phyloP scores from a whole-genome alignment of 176 grass and related monocot genomes.

The Saccharum officinarum region DNA sequence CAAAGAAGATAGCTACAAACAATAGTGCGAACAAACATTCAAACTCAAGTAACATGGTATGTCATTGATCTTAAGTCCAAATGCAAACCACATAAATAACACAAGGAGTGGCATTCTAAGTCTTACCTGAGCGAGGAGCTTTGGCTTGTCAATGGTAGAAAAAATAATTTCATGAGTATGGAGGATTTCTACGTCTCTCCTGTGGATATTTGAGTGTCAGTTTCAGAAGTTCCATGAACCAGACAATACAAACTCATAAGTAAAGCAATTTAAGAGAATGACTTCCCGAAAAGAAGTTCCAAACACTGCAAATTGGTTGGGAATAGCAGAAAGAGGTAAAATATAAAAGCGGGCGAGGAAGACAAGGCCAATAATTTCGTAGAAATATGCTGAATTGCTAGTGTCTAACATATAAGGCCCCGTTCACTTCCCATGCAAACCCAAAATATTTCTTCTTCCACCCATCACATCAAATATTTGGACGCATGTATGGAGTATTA shows the following conservation, averaged over 20 bases:
- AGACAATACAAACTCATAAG: constrained; percentile 7
- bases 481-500: too few relatives aligned
- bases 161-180: constrained; percentile 93
- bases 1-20: constrained; percentile 73
- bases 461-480: too few relatives aligned
- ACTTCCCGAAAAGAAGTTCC: constrained; percentile 8
- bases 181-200: constrained; percentile 42
- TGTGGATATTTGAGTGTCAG: constrained; percentile 37
- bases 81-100: neutral
- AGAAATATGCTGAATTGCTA: neutral
- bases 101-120: neutral
- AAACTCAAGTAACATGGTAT: constrained; percentile 23
- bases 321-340: neutral
- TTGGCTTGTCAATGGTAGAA: constrained; percentile 87
- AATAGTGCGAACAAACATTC: neutral
- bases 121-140: constrained; percentile 76
- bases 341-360: neutral
- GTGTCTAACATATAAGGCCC: neutral
- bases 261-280: neutral
- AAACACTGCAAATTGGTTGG: neutral
- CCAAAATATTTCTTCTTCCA: too few relatives aligned
- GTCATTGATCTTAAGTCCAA: neutral
- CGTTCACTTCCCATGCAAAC: too few relatives aligned
- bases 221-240: neutral
- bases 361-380: neutral